Evolutionary conservation across 495 filamentous ascomycete genomes (phyloP), one percentile per base, ranked within the genome.

Genomic region (Penicillium egyptiacum): DNA sequence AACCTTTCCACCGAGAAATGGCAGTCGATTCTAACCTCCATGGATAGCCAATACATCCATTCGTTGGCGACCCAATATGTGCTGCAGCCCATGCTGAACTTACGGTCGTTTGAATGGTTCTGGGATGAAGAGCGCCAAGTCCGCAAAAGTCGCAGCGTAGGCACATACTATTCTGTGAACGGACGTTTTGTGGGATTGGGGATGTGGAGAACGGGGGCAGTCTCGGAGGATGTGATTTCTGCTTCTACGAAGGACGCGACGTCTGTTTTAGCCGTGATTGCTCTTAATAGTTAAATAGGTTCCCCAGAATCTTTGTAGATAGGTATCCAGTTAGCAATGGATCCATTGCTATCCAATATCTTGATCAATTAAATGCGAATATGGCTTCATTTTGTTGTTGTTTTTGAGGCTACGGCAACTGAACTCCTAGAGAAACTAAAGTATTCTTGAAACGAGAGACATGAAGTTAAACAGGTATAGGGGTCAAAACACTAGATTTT

Each of bases 1-100:
- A 57, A 75, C 23, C 26, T 76, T 4, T 46, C 55, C 28, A 35
- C 45, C 20, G 55, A 57, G 2, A 28, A 56, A 12, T 72, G 70
- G 70, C 43, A 51, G 22, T 20, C 39, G 9, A 23, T 56, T 0
- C 11, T 63, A 19, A 33, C 57, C 11, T 23, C 40, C 17, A 49
- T 53, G 4, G 33, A 45, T 17, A 58, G 44, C 19, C 44, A 17
- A 11, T 11, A 45, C 11, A 23, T 56, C n/a, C 16, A 7, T 25
- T 33, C 62, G 2, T n/a, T 33, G 4, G n/a, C 52, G 19, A 46
- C 50, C 1, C 40, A 47, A 14, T 65, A 60, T 46, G 16, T 65
- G 12, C 42, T 71, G 2, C 69, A 71, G 46, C 56, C 57, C 14
- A 33, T 59, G 11, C 30, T 68, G 6, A 4, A 58, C 5, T 63